phyloP scores from a whole-genome alignment of 1,139 yeast genomes.

The Pichia sp. region DNA sequence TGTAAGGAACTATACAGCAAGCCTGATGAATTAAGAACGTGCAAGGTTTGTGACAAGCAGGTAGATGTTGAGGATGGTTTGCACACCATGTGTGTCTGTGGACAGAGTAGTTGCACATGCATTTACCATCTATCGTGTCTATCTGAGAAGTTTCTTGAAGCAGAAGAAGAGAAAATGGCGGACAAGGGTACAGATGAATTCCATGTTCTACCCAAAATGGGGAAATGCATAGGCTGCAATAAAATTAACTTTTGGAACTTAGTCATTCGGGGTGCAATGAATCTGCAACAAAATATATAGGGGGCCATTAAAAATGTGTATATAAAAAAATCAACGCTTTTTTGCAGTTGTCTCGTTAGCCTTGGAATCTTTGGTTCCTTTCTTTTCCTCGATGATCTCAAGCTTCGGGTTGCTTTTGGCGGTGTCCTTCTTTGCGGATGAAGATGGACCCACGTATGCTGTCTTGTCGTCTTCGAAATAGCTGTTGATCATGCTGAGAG shows the following conservation, averaged over 20 bases:
- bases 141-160: slow-evolving; percentile 28
- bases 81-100: slow-evolving; percentile 35
- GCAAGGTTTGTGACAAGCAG: slow-evolving; percentile 22
- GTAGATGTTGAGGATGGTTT: slow-evolving; percentile 21
- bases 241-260: slow-evolving; percentile 39
- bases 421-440: neutral
- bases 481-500: slow-evolving; percentile 24
- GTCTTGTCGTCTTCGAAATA: slow-evolving; percentile 14
- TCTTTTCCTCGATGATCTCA: slow-evolving; percentile 21
- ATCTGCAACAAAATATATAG: slow-evolving; percentile 4
- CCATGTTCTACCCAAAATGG: slow-evolving; percentile 39
- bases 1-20: slow-evolving; percentile 7
- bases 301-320: neutral
- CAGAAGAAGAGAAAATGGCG: slow-evolving; percentile 10
- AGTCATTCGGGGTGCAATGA: slow-evolving; percentile 31
- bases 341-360: slow-evolving; percentile 33
- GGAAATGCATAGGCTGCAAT: slow-evolving; percentile 41
- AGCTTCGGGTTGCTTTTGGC: slow-evolving; percentile 2
- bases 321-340: slow-evolving; percentile 27
- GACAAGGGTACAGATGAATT: neutral
- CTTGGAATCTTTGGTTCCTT: slow-evolving; percentile 28
- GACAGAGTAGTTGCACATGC: slow-evolving; percentile 34
- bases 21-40: slow-evolving; percentile 8
- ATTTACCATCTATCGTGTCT: slow-evolving; percentile 46
- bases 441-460: slow-evolving; percentile 10